Conservation (phyloP, 371 early-diverging fungal species). For the Haplosporangium sp. region DNA sequence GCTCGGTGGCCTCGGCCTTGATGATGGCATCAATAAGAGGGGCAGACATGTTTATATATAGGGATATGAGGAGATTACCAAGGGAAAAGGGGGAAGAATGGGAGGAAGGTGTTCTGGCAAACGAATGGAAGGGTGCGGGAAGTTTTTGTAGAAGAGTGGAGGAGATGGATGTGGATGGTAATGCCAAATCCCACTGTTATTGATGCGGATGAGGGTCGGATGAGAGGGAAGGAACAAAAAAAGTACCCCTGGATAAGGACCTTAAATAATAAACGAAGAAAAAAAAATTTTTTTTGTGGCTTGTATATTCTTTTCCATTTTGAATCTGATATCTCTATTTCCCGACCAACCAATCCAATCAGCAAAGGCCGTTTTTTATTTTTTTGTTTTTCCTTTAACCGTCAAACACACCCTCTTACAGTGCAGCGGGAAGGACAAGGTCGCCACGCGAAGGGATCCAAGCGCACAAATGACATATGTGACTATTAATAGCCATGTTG, state of each 20-base stretch:
- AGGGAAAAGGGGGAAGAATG: slow-evolving; percentile 4
- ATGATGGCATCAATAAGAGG: slow-evolving; percentile 52
- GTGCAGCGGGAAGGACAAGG: slow-evolving; percentile 17
- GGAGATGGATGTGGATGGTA: slow-evolving; percentile 1
- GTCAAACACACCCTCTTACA: not conserved
- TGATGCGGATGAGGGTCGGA: slow-evolving; percentile 34
- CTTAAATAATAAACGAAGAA: not conserved
- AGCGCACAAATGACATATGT: slow-evolving; percentile 7
- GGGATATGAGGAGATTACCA: not conserved
- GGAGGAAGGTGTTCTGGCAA: not conserved
- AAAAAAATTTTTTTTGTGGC: slow-evolving; percentile 15
- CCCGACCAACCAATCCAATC: not conserved
- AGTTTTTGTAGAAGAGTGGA: not conserved
- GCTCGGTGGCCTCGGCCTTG: slow-evolving; percentile 55
- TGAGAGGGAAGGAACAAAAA: slow-evolving; percentile 21
- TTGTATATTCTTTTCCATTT: not conserved
- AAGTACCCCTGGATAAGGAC: not conserved
- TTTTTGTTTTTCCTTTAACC: no score
- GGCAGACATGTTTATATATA: slow-evolving; percentile 27
- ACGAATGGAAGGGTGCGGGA: slow-evolving; percentile 26
- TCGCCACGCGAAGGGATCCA: slow-evolving; percentile 30
- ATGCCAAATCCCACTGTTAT: slow-evolving; percentile 29
- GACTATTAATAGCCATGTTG: not conserved
- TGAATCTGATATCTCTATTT: not conserved
- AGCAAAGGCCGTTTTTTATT: no score